Conservation (phyloP, 2,329 filamentous ascomycete species). For the Capronia americana region DNA sequence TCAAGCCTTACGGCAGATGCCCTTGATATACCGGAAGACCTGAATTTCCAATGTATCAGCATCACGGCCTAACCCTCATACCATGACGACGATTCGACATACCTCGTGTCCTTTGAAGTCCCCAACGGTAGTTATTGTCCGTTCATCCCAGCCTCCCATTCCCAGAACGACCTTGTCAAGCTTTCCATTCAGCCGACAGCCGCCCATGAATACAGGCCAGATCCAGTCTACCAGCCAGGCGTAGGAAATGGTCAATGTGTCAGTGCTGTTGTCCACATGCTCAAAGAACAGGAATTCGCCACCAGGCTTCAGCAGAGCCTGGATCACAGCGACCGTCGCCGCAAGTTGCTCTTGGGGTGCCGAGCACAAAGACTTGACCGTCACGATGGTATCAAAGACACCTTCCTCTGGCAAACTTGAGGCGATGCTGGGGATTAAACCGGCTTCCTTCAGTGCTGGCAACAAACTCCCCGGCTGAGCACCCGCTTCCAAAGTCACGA, state of each 20-base stretch:
- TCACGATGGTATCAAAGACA: constrained; percentile 52
- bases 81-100: constrained; percentile 1
- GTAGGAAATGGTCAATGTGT: constrained; percentile 31
- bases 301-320: constrained; percentile 54
- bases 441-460: constrained; percentile 53
- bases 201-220: constrained; percentile 38
- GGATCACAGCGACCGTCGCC: constrained; percentile 47
- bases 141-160: constrained; percentile 33
- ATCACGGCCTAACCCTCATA: background rate
- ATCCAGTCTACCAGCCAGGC: constrained; percentile 36
- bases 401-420: constrained; percentile 48
- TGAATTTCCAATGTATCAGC: background rate
- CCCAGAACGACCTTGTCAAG: constrained; percentile 33
- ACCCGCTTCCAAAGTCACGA: constrained; percentile 49
- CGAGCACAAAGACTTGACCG: constrained; percentile 54
- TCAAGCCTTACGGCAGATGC: constrained; percentile 30
- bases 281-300: constrained; percentile 58
- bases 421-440: constrained; percentile 47
- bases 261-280: constrained; percentile 42
- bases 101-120: constrained; percentile 34
- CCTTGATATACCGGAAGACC: constrained; percentile 36
- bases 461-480: constrained; percentile 54
- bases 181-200: constrained; percentile 37
- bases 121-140: constrained; percentile 24
- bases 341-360: constrained; percentile 31